Percentiles rank a stretch among this genome's conserved stretches.
phyloP scores from a whole-genome alignment of 1,139 yeast species.

The Blastobotrys petasosporus region DNA sequence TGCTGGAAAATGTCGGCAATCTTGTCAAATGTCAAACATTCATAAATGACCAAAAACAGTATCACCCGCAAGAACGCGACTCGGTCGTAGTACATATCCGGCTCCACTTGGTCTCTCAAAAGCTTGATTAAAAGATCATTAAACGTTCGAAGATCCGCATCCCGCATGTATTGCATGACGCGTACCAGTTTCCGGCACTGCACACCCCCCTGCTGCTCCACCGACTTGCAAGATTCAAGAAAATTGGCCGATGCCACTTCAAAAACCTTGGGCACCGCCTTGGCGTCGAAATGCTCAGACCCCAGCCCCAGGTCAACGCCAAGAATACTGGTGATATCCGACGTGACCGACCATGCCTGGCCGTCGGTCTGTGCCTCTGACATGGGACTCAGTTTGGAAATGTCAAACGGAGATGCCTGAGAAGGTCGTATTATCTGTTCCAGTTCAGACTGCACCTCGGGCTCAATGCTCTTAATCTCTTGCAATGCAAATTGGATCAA shows the following conservation, averaged over 20 bases:
- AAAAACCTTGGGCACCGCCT: slow-evolving; percentile 19
- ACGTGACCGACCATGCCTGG: not conserved
- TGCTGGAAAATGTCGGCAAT: slow-evolving; percentile 33
- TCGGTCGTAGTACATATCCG: slow-evolving; percentile 20
- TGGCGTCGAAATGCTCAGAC: slow-evolving; percentile 18
- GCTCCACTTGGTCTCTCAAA: slow-evolving; percentile 26
- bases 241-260: slow-evolving; percentile 17
- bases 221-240: slow-evolving; percentile 17
- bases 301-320: slow-evolving; percentile 6
- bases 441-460: slow-evolving; percentile 20
- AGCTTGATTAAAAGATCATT: slow-evolving; percentile 22
- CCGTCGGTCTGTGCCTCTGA: slow-evolving; percentile 20
- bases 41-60: slow-evolving; percentile 34
- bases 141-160: slow-evolving; percentile 20
- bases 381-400: slow-evolving; percentile 28
- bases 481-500: slow-evolving; percentile 20
- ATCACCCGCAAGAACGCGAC: slow-evolving; percentile 28
- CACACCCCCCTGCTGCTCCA: not conserved
- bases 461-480: slow-evolving; percentile 13
- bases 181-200: slow-evolving; percentile 18
- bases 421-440: slow-evolving; percentile 20
- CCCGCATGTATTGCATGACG: slow-evolving; percentile 23
- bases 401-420: slow-evolving; percentile 22
- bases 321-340: slow-evolving; percentile 6
- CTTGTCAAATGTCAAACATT: slow-evolving; percentile 33